Percentiles rank a stretch among this genome's conserved stretches.
Conservation (phyloP, 148 eudicot species). For the Arbutus unedo region DNA sequence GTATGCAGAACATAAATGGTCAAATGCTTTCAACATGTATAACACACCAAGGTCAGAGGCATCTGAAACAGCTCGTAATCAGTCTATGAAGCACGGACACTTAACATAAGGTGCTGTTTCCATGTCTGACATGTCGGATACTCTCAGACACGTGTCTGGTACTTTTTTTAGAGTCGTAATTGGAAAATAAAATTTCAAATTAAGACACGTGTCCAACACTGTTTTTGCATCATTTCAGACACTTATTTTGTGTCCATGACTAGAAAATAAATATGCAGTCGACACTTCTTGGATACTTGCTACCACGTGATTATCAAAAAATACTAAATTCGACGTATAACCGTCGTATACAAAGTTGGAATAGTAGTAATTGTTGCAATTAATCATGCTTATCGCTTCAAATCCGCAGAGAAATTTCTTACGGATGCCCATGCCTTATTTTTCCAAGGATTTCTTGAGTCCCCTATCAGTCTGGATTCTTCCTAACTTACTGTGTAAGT, state of each 20-base stretch:
- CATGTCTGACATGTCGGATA: background rate
- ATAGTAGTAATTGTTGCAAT: background rate
- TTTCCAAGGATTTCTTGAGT: background rate
- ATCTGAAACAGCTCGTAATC: background rate
- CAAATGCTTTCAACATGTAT: background rate
- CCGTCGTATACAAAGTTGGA: background rate
- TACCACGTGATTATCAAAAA: background rate
- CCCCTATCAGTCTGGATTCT: background rate
- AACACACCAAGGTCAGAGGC: background rate
- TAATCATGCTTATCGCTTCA: background rate
- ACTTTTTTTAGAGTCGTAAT: no score
- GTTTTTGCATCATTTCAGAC: background rate
- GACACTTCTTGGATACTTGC: background rate
- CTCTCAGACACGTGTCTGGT: background rate
- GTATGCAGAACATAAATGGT: background rate
- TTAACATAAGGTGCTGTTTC: background rate
- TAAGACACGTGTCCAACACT: background rate
- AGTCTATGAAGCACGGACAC: background rate
- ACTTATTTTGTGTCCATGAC: background rate
- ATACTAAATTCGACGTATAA: background rate
- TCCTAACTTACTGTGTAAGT: background rate
- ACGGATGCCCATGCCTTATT: background rate
- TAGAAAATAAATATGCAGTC: background rate
- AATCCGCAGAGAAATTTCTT: background rate
- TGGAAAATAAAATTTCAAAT: no score